These are phyloP conservation scores for Erigeron philadelphicus DNA, from an alignment of 140 eudicot genomes.

Conservation along the genomic window DNA sequence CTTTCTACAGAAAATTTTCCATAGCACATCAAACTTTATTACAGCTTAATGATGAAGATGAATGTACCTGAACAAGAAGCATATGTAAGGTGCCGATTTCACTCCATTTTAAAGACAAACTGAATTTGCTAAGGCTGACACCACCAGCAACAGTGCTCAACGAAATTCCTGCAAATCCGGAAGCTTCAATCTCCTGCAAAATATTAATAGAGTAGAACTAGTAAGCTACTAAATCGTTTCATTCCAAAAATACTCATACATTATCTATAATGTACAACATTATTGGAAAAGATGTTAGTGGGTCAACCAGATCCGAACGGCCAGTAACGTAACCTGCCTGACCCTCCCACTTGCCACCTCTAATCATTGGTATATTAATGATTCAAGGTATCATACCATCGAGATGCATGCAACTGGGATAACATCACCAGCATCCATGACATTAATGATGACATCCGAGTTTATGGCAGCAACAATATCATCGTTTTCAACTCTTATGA, in stretches of 20 bases:
- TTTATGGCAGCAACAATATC: constrained; percentile 41
- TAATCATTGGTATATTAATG: not conserved
- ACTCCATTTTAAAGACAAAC: constrained; percentile 76
- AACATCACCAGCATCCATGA: constrained; percentile 54
- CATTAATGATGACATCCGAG: constrained; percentile 63
- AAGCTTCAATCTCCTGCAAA: constrained; percentile 61
- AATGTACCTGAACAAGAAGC: constrained; percentile 64
- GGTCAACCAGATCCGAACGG: too few species aligned
- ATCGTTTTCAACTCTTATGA: constrained; percentile 36
- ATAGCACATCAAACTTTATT: not conserved
- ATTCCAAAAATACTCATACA: too few species aligned
- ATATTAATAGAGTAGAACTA: too few species aligned
- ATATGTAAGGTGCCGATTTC: constrained; percentile 60
- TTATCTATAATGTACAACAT: too few species aligned
- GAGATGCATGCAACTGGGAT: constrained; percentile 74
- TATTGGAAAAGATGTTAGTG: too few species aligned
- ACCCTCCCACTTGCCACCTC: not conserved
- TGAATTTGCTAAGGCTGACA: constrained; percentile 47
- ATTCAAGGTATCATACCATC: constrained; percentile 45
- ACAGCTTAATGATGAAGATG: constrained; percentile 9
- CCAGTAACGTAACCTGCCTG: too few species aligned
- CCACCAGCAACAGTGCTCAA: constrained; percentile 49
- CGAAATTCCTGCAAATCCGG: constrained; percentile 63
- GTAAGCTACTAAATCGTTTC: too few species aligned
- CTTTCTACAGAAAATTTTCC: constrained; percentile 5